These are phyloP conservation scores for Jamesozyma lodderae DNA, from an alignment of 805 yeast genomes.

Conservation along the genomic window DNA sequence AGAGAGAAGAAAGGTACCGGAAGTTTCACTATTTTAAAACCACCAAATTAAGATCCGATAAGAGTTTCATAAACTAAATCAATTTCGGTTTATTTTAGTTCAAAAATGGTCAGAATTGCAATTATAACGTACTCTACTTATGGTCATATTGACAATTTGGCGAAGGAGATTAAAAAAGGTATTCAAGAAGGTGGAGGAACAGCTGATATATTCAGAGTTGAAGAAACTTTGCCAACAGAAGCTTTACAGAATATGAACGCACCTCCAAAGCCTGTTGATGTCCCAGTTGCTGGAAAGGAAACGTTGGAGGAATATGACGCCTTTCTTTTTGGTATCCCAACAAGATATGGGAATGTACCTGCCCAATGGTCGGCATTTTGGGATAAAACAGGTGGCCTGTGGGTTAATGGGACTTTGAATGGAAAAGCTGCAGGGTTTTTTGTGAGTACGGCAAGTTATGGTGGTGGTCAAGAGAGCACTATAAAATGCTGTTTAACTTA, in stretches of 20 bases:
- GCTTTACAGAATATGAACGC: constrained; percentile 52
- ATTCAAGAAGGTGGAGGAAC: constrained; percentile 55
- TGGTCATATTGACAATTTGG: constrained; percentile 65
- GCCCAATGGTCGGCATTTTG: constrained; percentile 70
- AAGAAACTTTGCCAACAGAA: constrained; percentile 63
- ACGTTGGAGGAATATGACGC: constrained; percentile 59
- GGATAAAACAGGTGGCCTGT: constrained; percentile 68
- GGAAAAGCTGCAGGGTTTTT: constrained; percentile 73
- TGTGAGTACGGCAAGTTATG: constrained; percentile 60
- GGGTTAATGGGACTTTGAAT: constrained; percentile 60
- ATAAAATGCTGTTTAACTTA: constrained; percentile 47
- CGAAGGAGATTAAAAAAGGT: constrained; percentile 61
- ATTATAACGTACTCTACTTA: constrained; percentile 64
- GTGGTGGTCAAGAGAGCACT: constrained; percentile 78
- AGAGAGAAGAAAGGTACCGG: too few species aligned
- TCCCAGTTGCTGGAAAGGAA: constrained; percentile 50
- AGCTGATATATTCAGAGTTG: constrained; percentile 65
- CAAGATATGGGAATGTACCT: constrained; percentile 68
- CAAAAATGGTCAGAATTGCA: constrained; percentile 32
- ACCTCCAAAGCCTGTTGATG: constrained; percentile 46
- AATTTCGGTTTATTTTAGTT: too few species aligned
- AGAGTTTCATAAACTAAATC: too few species aligned
- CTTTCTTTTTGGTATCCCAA: constrained; percentile 70
- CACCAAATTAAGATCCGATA: too few species aligned
- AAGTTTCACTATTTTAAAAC: too few species aligned